Evolutionary conservation across 2,329 filamentous ascomycete species (phyloP).

Genomic region (Colletotrichum australisinense): DNA sequence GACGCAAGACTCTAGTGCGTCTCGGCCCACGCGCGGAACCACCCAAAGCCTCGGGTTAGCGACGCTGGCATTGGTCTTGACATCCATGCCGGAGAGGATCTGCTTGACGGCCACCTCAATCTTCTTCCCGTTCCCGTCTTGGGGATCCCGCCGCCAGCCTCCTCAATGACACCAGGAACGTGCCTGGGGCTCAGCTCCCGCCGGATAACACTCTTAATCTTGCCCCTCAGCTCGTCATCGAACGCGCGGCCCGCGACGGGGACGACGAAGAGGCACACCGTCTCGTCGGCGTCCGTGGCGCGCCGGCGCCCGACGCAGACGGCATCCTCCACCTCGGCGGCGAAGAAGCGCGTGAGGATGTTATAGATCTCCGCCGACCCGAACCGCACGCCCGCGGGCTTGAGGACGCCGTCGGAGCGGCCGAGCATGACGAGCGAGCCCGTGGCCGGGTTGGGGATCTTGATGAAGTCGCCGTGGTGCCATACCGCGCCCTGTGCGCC

Average conservation of each 20-base stretch:
- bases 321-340: slow-evolving; percentile 82
- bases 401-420: slow-evolving; percentile 90
- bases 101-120: slow-evolving; percentile 97
- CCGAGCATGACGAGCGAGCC: slow-evolving; percentile 91
- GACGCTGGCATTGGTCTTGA: slow-evolving; percentile 93
- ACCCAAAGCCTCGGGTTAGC: slow-evolving; percentile 88
- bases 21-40: slow-evolving; percentile 84
- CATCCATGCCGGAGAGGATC: slow-evolving; percentile 86
- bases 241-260: slow-evolving; percentile 72
- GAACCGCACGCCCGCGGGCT: slow-evolving; percentile 91
- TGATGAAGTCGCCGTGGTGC: slow-evolving; percentile 96
- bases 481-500: slow-evolving; percentile 66
- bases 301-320: slow-evolving; percentile 86
- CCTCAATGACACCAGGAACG: slow-evolving; percentile 85
- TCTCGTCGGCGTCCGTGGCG: slow-evolving; percentile 81
- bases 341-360: slow-evolving; percentile 86
- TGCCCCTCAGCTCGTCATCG: slow-evolving; percentile 66
- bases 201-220: slow-evolving; percentile 76
- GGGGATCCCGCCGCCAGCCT: slow-evolving; percentile 84
- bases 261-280: slow-evolving; percentile 89
- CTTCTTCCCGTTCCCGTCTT: slow-evolving; percentile 96
- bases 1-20: slow-evolving; percentile 49
- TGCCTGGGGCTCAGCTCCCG: slow-evolving; percentile 88
- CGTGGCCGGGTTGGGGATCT: slow-evolving; percentile 72
- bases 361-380: slow-evolving; percentile 97